Evolutionary conservation across 768 basidiomycete species (phyloP), one percentile per base, ranked within the genome.

Genomic region (Pulveroboletus frians): DNA sequence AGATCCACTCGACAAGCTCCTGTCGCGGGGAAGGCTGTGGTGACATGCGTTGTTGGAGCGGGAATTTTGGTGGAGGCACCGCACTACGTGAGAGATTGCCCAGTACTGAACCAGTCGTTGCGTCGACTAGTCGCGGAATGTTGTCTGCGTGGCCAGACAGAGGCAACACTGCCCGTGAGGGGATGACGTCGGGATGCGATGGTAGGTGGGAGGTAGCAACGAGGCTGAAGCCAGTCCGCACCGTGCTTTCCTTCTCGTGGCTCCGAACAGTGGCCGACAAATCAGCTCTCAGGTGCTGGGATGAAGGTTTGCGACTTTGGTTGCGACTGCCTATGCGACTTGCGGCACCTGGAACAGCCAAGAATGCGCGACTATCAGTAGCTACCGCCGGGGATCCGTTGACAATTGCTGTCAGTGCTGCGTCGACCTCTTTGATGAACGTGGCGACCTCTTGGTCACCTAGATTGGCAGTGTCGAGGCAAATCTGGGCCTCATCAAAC

Each of bases 21-120:
- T 66, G 57, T 27, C 59, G 64, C 31, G 57, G 47, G n/a, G 62
- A 61, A 29, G 64, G 64, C 59, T 62, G 64, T 60, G 64, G 62
- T 21, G 64, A 57, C 60, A 62, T 39, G 46, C 57, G 62, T 32
- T 50, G 64, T 46, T 48, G 43, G 51, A 49, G 50, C 45, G 56
- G 36, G 47, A 46, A 47, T 26, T 43, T 23, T 39, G 62, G 40
- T 43, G 44, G 17, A 34, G 38, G 47, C 47, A 50, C n/a, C 27
- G 29, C 53, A 50, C 45, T 48, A 14, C 54, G 60, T 37, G 58
- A 43, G 13, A 54, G 55, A 32, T 57, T 59, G 15, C 43, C 53
- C 27, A 51, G 37, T 30, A 43, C 39, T 21, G 60, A 60, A 17
- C 59, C 42, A 32, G 54, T 15, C 3, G 35, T 48, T 46, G 35